These are phyloP conservation scores for Mytilinidion resinicola DNA, from an alignment of 495 filamentous ascomycete genomes.

Conservation along the genomic window DNA sequence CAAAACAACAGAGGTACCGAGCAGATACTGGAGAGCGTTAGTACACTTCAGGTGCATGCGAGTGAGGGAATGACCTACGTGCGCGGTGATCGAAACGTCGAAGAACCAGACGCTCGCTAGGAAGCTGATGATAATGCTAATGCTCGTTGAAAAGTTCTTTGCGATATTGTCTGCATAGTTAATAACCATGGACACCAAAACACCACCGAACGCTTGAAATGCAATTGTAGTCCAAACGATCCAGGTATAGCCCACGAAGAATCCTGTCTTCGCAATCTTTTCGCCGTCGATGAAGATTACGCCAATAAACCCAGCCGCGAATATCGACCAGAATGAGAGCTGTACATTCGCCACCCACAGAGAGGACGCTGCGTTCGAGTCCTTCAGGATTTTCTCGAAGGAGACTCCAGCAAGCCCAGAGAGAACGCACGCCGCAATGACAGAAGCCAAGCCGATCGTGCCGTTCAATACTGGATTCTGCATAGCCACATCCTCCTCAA, in stretches of 20 bases:
- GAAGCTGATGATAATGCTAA: slow-evolving; percentile 79
- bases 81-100: slow-evolving; percentile 61
- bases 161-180: slow-evolving; percentile 83
- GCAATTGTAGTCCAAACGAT: slow-evolving; percentile 81
- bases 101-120: slow-evolving; percentile 81
- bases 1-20: slow-evolving; percentile 72
- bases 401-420: slow-evolving; percentile 84
- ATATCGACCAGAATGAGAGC: slow-evolving; percentile 83
- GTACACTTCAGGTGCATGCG: not conserved
- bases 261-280: slow-evolving; percentile 72
- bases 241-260: slow-evolving; percentile 90
- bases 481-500: slow-evolving; percentile 67
- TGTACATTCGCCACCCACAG: slow-evolving; percentile 94
- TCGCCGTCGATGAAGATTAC: slow-evolving; percentile 81
- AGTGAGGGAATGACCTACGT: slow-evolving; percentile 49
- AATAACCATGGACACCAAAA: slow-evolving; percentile 76
- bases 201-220: slow-evolving; percentile 76
- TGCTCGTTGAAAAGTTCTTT: slow-evolving; percentile 86
- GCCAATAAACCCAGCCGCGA: slow-evolving; percentile 78
- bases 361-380: slow-evolving; percentile 55
- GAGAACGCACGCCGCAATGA: slow-evolving; percentile 65
- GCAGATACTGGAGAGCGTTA: slow-evolving; percentile 56
- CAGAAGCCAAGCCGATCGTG: slow-evolving; percentile 69
- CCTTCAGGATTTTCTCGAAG: slow-evolving; percentile 92
- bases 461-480: slow-evolving; percentile 64